Conservation (phyloP, 2,329 filamentous ascomycete species). For the Aspergillus ibericus region DNA sequence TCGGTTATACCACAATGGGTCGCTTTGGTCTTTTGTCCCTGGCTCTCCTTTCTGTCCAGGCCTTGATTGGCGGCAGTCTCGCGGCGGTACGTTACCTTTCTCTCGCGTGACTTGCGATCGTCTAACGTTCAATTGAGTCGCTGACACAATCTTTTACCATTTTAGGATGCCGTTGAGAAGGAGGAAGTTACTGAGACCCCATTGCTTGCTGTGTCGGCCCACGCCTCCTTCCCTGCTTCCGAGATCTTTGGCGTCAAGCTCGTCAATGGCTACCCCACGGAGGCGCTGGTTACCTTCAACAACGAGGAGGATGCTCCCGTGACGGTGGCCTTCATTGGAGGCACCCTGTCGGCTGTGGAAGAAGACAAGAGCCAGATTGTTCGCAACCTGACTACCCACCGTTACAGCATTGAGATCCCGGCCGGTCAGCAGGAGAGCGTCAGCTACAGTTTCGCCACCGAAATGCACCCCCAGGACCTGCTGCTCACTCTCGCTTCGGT, state of each 20-base stretch:
- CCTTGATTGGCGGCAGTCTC: conserved; percentile 64
- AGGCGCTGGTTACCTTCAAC: conserved; percentile 75
- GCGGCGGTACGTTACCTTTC: conserved; percentile 54
- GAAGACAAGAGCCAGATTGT: conserved; percentile 61
- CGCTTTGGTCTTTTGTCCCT: conserved; percentile 70
- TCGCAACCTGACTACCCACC: conserved; percentile 78
- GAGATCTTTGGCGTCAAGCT: conserved; percentile 95
- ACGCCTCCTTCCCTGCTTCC: conserved; percentile 61
- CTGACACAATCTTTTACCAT: conserved; percentile 11
- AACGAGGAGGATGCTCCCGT: conserved; percentile 81
- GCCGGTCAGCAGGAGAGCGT: conserved; percentile 74
- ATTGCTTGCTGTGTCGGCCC: conserved; percentile 56
- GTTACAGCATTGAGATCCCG: conserved; percentile 72
- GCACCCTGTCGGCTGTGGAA: conserved; percentile 65
- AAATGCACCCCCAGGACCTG: conserved; percentile 91
- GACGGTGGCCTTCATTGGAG: conserved; percentile 72
- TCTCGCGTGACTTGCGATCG: background rate
- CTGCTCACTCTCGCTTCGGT: conserved; percentile 74
- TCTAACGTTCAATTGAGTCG: conserved; percentile 24
- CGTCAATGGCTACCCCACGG: conserved; percentile 85
- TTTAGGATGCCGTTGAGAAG: conserved; percentile 62
- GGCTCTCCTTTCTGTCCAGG: conserved; percentile 68
- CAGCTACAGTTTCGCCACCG: conserved; percentile 81
- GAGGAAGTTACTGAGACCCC: conserved; percentile 64
- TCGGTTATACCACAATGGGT: conserved; percentile 60